These are phyloP conservation scores for Salix purpurea DNA, from an alignment of 345 rosid genomes.

Conservation along the genomic window DNA sequence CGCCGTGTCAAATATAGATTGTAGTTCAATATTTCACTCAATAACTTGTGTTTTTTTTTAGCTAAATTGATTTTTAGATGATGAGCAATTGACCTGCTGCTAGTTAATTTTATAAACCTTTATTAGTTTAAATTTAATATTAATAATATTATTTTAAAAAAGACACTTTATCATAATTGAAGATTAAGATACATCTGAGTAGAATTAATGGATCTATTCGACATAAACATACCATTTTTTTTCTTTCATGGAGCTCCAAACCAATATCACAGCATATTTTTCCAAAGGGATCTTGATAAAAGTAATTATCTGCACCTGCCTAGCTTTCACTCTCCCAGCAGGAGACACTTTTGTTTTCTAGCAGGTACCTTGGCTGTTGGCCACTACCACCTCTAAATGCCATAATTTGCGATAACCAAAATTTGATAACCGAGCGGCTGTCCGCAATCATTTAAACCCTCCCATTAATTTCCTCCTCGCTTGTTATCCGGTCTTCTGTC, in stretches of 20 bases:
- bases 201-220: background rate
- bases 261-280: too few relatives aligned
- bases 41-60: too few relatives aligned
- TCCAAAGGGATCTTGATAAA: background rate
- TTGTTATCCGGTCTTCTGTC: constrained; percentile 18
- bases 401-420: constrained; percentile 9
- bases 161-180: background rate
- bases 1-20: too few relatives aligned
- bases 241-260: background rate
- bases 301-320: background rate
- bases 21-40: too few relatives aligned
- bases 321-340: background rate
- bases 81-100: too few relatives aligned
- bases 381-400: constrained; percentile 12
- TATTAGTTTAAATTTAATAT: too few relatives aligned
- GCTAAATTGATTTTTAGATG: too few relatives aligned
- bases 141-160: too few relatives aligned
- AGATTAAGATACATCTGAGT: background rate
- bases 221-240: background rate
- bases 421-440: background rate
- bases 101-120: too few relatives aligned
- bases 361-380: constrained; percentile 11
- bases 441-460: background rate
- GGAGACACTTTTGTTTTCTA: background rate
- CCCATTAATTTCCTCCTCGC: constrained; percentile 21